A percentile compares a stretch with the other conserved stretches of the same genome.
Conservation (phyloP, 345 rosid genomes). For the Arabis alpina region DNA sequence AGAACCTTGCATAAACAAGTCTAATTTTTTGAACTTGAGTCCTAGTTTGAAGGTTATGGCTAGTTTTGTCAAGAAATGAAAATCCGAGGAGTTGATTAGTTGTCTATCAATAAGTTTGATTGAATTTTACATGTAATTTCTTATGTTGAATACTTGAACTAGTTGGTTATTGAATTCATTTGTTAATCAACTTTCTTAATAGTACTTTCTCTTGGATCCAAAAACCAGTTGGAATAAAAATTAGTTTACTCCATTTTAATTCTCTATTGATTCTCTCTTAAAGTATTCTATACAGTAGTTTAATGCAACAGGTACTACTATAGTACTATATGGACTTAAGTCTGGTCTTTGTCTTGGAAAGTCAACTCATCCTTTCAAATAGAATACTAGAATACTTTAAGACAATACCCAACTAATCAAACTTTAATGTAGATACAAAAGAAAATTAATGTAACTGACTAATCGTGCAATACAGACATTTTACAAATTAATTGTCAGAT, state of each 20-base stretch:
- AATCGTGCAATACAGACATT: conserved; percentile 2
- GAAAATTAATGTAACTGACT: not conserved
- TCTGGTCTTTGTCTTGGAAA: conserved; percentile 23
- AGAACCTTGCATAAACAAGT: not conserved
- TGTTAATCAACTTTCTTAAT: conserved; percentile 2
- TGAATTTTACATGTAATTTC: conserved; percentile 5
- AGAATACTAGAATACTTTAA: too few relatives aligned
- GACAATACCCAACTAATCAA: conserved; percentile 2
- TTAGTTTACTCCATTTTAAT: not conserved
- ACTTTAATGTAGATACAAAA: conserved; percentile 1
- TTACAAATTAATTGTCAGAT: conserved; percentile 3
- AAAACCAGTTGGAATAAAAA: conserved; percentile 30
- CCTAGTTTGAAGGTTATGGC: not conserved
- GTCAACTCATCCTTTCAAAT: conserved; percentile 7
- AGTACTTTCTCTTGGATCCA: conserved; percentile 34
- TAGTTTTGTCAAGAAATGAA: conserved; percentile 19
- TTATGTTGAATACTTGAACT: conserved; percentile 15
- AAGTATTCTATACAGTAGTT: not conserved
- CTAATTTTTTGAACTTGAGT: not conserved
- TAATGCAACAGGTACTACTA: conserved; percentile 29
- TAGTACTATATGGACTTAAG: conserved; percentile 23
- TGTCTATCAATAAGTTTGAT: not conserved
- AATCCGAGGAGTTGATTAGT: conserved; percentile 17
- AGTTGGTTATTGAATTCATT: conserved; percentile 26
- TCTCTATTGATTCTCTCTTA: not conserved